These are phyloP conservation scores for Stagonosporopsis chrysanthemi DNA, from an alignment of 2,329 filamentous ascomycete genomes.

Conservation along the genomic window DNA sequence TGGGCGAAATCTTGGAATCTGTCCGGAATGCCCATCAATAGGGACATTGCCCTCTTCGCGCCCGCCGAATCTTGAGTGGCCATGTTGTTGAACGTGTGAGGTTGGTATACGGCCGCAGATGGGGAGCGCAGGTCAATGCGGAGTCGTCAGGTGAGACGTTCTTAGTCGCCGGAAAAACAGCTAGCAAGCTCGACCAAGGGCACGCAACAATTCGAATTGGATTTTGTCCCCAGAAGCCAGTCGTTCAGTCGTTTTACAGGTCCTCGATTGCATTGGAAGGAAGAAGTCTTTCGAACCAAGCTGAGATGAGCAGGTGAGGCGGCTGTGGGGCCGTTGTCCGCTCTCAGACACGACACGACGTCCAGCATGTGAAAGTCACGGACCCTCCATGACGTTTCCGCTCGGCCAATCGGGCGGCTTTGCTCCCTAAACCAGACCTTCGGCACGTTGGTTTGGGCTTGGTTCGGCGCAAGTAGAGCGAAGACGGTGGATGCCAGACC, in stretches of 20 bases:
- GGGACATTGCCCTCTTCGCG: slow-evolving; percentile 38
- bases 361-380: slow-evolving; percentile 26
- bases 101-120: background rate
- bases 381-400: slow-evolving; percentile 20
- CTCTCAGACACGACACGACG: slow-evolving; percentile 7
- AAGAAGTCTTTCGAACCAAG: slow-evolving; percentile 3
- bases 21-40: slow-evolving; percentile 47
- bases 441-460: slow-evolving; percentile 8
- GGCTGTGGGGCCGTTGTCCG: slow-evolving; percentile 24
- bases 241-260: background rate
- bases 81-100: slow-evolving; percentile 25
- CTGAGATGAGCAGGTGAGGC: slow-evolving; percentile 23
- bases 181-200: slow-evolving; percentile 9
- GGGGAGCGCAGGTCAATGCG: slow-evolving; percentile 12
- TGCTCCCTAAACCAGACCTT: slow-evolving; percentile 9
- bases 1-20: slow-evolving; percentile 49
- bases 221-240: background rate
- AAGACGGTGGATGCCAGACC: background rate
- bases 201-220: background rate
- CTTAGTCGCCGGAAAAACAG: slow-evolving; percentile 18
- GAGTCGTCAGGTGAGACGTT: slow-evolving; percentile 22
- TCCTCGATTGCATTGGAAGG: background rate
- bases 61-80: slow-evolving; percentile 35
- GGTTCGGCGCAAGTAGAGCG: slow-evolving; percentile 5
- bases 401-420: slow-evolving; percentile 19